Evolutionary conservation across 2,329 filamentous ascomycete genomes (phyloP), one percentile per base, ranked within the genome.

Genomic region (Tolypocladium tundrense): DNA sequence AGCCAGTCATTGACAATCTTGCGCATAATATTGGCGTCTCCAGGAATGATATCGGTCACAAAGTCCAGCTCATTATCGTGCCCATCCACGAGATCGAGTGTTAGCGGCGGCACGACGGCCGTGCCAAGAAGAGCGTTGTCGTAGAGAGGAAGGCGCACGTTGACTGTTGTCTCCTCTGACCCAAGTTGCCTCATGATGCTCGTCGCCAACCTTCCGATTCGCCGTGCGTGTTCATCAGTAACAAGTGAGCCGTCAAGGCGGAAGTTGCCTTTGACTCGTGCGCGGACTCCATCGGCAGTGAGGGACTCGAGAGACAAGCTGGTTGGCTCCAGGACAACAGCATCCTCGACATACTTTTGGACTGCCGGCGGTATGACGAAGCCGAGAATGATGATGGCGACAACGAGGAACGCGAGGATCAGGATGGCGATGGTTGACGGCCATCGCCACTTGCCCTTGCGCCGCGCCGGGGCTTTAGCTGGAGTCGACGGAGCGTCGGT

Each of bases 1-100:
- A 99, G 75, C 86, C 91, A 97, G 70, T 96, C 88, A 69, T 94
- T 91, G 53, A 90, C 91, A 61, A 97, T 82, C 59, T 81, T 82
- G 60, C 90, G 86, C 64, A 97, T 85, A 7, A 86, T 87, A 57
- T 91, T 85, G 16, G 90, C 76, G 66, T 91, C 84, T 37, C 91
- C 92, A 33, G 91, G 88, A 42, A 81, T 76, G 43, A 97, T 73
- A 60, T 94, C 86, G 48, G 88, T 83, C 57, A 94, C 73, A 64
- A 97, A 86, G 66, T 97, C 89, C 58, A 97, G 77, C 58, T 83
- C 76, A 3, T 90, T 97, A 19, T 79, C 84, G 65, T 90, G 83
- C 13, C 90, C 89, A 67, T 96, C 88, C 53, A 88, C 80, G 55
- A 97, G 82, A 67, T 86, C 85, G 60, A 97, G 79, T 60, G 84